Conservation (phyloP, 306 rosid genomes). For the Dicorynia guianensis region DNA sequence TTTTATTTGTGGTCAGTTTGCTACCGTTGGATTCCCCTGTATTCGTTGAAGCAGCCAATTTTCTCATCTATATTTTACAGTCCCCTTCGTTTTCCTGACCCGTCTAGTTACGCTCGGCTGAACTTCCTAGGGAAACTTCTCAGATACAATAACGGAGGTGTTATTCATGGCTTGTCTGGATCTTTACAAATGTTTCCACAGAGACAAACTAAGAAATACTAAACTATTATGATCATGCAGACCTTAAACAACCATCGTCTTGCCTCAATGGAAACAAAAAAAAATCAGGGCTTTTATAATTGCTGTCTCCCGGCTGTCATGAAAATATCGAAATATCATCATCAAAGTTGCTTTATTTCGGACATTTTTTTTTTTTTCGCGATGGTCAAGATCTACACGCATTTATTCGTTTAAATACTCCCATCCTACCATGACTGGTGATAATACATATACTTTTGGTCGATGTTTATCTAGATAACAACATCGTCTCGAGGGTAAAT, state of each 20-base stretch:
- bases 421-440: not conserved
- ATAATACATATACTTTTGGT: not conserved
- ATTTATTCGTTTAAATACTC: not conserved
- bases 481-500: not conserved
- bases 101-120: conserved; percentile 19
- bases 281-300: not conserved
- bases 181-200: conserved; percentile 9
- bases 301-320: not conserved
- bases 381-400: not conserved
- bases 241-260: not conserved
- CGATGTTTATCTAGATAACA: not conserved
- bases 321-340: conserved; percentile 40
- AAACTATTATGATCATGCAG: not conserved
- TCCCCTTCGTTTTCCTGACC: conserved; percentile 1
- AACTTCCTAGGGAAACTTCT: conserved; percentile 25
- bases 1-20: conserved; percentile 5
- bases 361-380: not conserved
- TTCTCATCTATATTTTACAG: not conserved
- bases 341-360: conserved; percentile 35
- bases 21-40: not conserved
- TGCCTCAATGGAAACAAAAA: not conserved
- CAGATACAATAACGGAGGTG: not conserved
- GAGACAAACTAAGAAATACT: conserved; percentile 13
- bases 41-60: not conserved
- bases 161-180: not conserved